phyloP scores from a whole-genome alignment of 805 yeast genomes.

The Candida silvatica region DNA sequence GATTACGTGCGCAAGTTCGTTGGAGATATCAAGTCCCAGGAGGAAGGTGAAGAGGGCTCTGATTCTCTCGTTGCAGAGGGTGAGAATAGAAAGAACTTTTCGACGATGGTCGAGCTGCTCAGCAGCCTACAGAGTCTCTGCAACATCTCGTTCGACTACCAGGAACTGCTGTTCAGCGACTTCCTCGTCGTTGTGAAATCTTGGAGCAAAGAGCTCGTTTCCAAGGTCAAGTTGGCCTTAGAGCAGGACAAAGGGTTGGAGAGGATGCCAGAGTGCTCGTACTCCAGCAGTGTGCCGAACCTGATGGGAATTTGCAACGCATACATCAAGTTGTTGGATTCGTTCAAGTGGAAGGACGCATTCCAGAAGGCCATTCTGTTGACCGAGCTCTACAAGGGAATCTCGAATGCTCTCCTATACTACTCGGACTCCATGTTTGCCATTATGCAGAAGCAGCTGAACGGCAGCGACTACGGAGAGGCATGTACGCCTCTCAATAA shows the following conservation, averaged over 20 bases:
- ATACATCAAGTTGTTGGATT: slow-evolving; percentile 41
- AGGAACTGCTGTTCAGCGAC: slow-evolving; percentile 16
- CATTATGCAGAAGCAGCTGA: slow-evolving; percentile 10
- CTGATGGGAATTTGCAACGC: slow-evolving; percentile 21
- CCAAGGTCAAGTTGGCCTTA: slow-evolving; percentile 39
- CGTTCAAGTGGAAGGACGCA: slow-evolving; percentile 58
- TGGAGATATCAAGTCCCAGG: slow-evolving; percentile 2
- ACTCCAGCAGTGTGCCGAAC: slow-evolving; percentile 20
- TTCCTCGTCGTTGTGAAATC: slow-evolving; percentile 14
- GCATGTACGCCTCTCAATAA: slow-evolving; percentile 24
- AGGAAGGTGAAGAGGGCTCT: neutral
- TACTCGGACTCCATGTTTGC: slow-evolving; percentile 33
- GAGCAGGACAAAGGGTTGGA: slow-evolving; percentile 44
- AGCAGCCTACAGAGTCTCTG: slow-evolving; percentile 11
- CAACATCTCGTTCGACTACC: slow-evolving; percentile 16
- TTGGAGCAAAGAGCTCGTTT: slow-evolving; percentile 18
- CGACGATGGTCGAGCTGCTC: slow-evolving; percentile 9
- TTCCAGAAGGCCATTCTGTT: slow-evolving; percentile 54
- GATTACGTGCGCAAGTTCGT: slow-evolving; percentile 14
- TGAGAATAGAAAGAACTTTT: slow-evolving; percentile 7
- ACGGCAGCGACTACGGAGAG: slow-evolving; percentile 11
- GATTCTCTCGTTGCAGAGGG: too few species aligned
- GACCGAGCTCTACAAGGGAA: slow-evolving; percentile 51
- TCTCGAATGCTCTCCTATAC: slow-evolving; percentile 49
- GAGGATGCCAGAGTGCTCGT: slow-evolving; percentile 24